Percentiles rank a stretch among this genome's conserved stretches.
Evolutionary conservation across 2,329 filamentous ascomycete species (phyloP).

Genomic region (Arthrobotrys megalospora): DNA sequence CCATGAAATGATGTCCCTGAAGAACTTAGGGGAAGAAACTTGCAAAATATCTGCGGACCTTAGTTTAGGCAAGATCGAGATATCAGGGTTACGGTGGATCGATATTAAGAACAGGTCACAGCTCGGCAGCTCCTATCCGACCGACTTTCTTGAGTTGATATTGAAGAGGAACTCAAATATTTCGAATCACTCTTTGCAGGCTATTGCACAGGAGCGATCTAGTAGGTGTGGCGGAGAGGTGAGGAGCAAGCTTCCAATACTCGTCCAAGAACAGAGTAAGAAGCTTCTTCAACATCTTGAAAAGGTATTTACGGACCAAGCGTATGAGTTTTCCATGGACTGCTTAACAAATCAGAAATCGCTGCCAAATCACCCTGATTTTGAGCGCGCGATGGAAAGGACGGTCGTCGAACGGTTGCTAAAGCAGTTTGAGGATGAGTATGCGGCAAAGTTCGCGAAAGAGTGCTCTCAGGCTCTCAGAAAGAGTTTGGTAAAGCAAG

Average conservation of each 20-base stretch:
- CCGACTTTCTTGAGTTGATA: conserved; percentile 2
- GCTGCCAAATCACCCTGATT: not conserved
- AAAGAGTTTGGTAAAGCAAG: not conserved
- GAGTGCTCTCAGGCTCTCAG: conserved; percentile 4
- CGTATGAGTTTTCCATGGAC: not conserved
- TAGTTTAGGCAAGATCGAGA: not conserved
- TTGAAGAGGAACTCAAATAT: conserved; percentile 5
- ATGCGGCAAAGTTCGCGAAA: not conserved
- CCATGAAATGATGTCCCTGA: not conserved
- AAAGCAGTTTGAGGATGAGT: not conserved
- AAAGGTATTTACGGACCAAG: not conserved
- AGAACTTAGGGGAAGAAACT: not conserved
- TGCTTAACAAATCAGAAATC: not conserved
- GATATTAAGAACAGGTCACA: not conserved
- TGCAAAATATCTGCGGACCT: not conserved
- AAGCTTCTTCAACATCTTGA: not conserved
- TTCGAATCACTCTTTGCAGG: not conserved
- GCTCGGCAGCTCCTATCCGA: not conserved
- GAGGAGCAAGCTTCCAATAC: not conserved
- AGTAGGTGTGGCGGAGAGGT: not conserved
- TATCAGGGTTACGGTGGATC: conserved; percentile 9
- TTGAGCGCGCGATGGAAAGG: conserved; percentile 1
- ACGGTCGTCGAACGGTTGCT: not conserved
- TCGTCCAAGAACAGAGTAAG: conserved; percentile 17
- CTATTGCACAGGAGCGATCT: not conserved